These are phyloP conservation scores for Heliamphora exappendiculata DNA, from an alignment of 148 eudicot genomes.

Conservation along the genomic window DNA sequence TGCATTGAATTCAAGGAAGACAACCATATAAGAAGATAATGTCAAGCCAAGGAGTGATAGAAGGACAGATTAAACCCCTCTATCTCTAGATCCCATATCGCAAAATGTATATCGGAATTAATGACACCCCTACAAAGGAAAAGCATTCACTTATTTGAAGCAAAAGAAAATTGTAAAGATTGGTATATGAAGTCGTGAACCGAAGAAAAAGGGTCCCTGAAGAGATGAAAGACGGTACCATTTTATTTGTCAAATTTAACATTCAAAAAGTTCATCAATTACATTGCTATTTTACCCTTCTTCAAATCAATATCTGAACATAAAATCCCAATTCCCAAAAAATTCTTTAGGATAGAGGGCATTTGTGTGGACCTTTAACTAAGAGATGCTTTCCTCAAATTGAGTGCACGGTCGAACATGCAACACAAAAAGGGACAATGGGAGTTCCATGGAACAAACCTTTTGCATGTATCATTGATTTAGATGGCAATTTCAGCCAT, in stretches of 20 bases:
- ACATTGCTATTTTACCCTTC: not conserved
- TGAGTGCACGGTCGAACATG: not conserved
- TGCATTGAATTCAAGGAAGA: not conserved
- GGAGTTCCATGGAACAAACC: not conserved
- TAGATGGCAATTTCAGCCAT: too few relatives aligned
- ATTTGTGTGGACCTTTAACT: not conserved
- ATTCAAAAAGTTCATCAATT: not conserved
- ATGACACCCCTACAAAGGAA: not conserved
- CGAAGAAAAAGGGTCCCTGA: not conserved
- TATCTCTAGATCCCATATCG: not conserved
- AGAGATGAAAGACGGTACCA: not conserved
- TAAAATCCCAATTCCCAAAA: not conserved
- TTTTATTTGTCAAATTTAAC: not conserved
- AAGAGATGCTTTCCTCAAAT: not conserved
- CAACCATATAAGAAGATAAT: not conserved
- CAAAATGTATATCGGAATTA: not conserved
- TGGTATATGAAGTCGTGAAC: not conserved
- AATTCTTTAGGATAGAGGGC: not conserved
- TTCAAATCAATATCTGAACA: not conserved
- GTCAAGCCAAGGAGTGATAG: not conserved
- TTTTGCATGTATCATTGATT: not conserved
- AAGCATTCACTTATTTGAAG: not conserved
- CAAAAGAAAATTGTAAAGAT: not conserved
- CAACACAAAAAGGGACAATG: not conserved
- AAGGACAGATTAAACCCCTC: not conserved